Conservation (phyloP, 805 yeast species). For the Kodamaea jinghongensis region DNA sequence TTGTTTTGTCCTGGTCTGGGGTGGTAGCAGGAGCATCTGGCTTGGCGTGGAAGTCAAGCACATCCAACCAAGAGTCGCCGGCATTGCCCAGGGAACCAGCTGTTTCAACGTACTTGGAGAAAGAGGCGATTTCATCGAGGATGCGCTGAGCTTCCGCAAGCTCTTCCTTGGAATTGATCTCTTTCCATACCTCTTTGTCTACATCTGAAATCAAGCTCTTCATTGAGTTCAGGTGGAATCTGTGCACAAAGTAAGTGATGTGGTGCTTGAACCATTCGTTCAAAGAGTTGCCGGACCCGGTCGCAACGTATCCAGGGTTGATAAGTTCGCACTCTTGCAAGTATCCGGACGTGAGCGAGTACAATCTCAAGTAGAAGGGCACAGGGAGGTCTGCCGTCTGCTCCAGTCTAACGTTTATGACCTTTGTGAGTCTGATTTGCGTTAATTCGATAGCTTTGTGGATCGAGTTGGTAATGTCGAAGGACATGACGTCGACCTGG, state of each 20-base stretch:
- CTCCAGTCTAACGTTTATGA: slow-evolving; percentile 74
- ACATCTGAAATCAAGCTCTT: slow-evolving; percentile 46
- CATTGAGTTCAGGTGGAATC: slow-evolving; percentile 52
- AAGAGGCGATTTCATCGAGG: slow-evolving; percentile 24
- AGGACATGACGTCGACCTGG: slow-evolving; percentile 48
- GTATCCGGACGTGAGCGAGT: slow-evolving; percentile 64
- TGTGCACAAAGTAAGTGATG: slow-evolving; percentile 53
- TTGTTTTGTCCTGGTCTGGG: slow-evolving; percentile 1
- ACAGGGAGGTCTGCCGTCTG: slow-evolving; percentile 57
- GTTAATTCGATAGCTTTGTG: slow-evolving; percentile 66
- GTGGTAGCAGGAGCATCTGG: not conserved
- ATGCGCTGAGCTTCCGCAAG: slow-evolving; percentile 27
- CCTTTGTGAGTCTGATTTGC: slow-evolving; percentile 73
- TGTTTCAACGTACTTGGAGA: slow-evolving; percentile 22
- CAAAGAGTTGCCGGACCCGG: slow-evolving; percentile 49
- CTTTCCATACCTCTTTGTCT: slow-evolving; percentile 79
- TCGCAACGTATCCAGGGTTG: slow-evolving; percentile 61
- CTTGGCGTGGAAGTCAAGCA: slow-evolving; percentile 21
- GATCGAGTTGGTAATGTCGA: slow-evolving; percentile 67
- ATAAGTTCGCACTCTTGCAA: slow-evolving; percentile 80
- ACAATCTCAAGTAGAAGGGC: slow-evolving; percentile 64
- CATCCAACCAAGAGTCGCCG: slow-evolving; percentile 27
- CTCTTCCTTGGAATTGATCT: slow-evolving; percentile 50
- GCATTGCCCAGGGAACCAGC: slow-evolving; percentile 20
- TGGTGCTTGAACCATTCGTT: slow-evolving; percentile 68